Evolutionary conservation across 2,329 filamentous ascomycete species (phyloP).

Genomic region (Emmonsia crescens): DNA sequence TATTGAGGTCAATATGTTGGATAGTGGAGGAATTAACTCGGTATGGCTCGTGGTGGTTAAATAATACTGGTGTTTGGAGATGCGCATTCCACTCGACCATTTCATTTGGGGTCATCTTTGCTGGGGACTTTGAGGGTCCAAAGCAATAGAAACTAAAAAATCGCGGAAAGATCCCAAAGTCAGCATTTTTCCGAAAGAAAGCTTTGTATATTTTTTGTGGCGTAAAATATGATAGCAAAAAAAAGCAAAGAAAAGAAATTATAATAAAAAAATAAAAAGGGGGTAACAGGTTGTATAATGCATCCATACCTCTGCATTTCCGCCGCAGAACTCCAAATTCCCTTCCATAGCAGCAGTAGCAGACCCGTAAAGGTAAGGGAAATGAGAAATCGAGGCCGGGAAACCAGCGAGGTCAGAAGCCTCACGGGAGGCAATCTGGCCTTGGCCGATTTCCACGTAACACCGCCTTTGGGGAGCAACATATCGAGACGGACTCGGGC

Average conservation of each 20-base stretch:
- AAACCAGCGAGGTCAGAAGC: slow-evolving; percentile 58
- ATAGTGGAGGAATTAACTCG: slow-evolving; percentile 75
- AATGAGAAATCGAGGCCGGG: slow-evolving; percentile 66
- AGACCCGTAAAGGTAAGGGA: slow-evolving; percentile 59
- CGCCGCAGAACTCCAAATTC: slow-evolving; percentile 65
- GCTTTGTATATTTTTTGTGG: too few species aligned
- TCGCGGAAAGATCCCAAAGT: slow-evolving; percentile 8
- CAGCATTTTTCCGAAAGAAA: not conserved
- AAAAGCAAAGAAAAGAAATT: too few species aligned
- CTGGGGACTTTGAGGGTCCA: slow-evolving; percentile 88
- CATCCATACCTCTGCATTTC: slow-evolving; percentile 77
- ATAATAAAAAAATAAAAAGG: not conserved
- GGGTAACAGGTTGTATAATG: slow-evolving; percentile 4
- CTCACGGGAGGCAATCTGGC: slow-evolving; percentile 66
- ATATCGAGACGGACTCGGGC: slow-evolving; percentile 27
- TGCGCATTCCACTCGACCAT: slow-evolving; percentile 81
- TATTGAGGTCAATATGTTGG: slow-evolving; percentile 71
- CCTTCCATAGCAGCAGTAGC: slow-evolving; percentile 76
- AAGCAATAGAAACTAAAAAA: slow-evolving; percentile 89
- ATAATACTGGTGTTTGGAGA: slow-evolving; percentile 82
- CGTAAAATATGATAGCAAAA: too few species aligned
- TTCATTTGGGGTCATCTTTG: slow-evolving; percentile 89
- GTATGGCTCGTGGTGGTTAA: slow-evolving; percentile 87
- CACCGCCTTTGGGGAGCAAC: slow-evolving; percentile 81
- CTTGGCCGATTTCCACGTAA: slow-evolving; percentile 86